Percentiles rank a stretch among this genome's conserved stretches.
Conservation (phyloP, 345 rosid species). For the Theobroma cacao region DNA sequence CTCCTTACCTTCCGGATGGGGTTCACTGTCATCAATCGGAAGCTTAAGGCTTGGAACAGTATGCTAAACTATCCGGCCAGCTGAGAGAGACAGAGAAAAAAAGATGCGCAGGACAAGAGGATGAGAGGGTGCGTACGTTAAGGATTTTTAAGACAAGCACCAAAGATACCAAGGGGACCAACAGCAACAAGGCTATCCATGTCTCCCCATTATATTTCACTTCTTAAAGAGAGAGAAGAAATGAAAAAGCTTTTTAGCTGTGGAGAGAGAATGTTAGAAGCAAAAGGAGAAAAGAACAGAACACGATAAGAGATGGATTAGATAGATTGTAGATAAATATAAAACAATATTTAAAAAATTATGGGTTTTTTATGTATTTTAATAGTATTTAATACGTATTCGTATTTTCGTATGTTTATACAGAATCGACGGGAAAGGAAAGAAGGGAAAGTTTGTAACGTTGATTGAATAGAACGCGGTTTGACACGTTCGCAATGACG, state of each 20-base stretch:
- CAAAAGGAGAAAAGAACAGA: neutral
- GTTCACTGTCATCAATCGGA: conserved; percentile 35
- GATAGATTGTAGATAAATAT: neutral
- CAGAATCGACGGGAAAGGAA: neutral
- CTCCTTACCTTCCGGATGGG: conserved; percentile 19
- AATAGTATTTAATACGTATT: neutral
- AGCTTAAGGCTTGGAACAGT: no score
- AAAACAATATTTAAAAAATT: neutral
- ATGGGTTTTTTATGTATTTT: neutral
- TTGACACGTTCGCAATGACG: conserved; percentile 28
- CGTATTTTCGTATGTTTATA: neutral
- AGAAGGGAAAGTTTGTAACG: neutral
- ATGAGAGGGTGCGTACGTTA: neutral
- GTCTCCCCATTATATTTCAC: neutral
- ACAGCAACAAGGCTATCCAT: neutral
- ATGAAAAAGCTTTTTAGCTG: neutral
- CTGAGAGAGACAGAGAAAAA: no score
- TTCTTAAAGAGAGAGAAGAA: neutral
- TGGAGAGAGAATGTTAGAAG: neutral
- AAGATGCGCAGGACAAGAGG: neutral
- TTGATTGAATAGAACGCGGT: neutral
- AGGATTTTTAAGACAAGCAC: neutral
- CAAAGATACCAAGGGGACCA: neutral
- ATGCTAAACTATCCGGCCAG: no score
- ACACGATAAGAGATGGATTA: neutral